Base-by-base conservation (phyloP, 192 early-diverging fungal genomes). In the Backusella mclennaniae region DNA sequence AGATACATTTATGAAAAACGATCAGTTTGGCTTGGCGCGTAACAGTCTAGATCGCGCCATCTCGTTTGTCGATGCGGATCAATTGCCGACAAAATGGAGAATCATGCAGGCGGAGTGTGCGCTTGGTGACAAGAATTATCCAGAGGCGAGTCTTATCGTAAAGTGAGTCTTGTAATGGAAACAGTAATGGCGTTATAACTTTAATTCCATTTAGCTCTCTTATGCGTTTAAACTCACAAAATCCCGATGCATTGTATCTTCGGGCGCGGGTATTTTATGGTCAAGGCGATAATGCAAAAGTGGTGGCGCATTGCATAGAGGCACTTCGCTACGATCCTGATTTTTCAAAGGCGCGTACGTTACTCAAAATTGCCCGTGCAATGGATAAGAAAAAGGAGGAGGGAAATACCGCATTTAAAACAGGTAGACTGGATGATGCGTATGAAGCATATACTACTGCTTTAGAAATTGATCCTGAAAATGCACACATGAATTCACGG, bases 281-380 rank as follows among this genome's bases (percentile, higher is more conserved):
- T 39, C 89, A 92, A 85, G 85, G 94, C 79, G 89, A 90, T 52
- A 87, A 87, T 68, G 29, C 36, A 66, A 89, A 90, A 73, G 79
- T 86, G 6, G 74, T 76, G 0, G 82, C 85, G 35, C 89, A 90
- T 63, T 88, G 87, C 69, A 46, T 70, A 12, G 85, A 92, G 66
- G 91, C 93, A 4, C 78, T 96, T 33, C 81, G 88, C 0, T 95
- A 83, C 78, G 94, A 96, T 75, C 95, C 94, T 7, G 94, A 95
- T 83, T 89, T 94, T 77, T 76, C 83, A 39, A 85, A 88, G 44
- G 93, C 94, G 5, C 85, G 90, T 8, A 76, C 80, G 35, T 76
- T 96, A 26, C 75, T 92, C 73, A 90, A 92, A 78, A 88, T 85
- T 68, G 84, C 92, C 31, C 89, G 85, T 71, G 76, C 76, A 4